Conservation (phyloP, 108 stramenopile genomes). For the Cylindrotheca fusiformis region DNA sequence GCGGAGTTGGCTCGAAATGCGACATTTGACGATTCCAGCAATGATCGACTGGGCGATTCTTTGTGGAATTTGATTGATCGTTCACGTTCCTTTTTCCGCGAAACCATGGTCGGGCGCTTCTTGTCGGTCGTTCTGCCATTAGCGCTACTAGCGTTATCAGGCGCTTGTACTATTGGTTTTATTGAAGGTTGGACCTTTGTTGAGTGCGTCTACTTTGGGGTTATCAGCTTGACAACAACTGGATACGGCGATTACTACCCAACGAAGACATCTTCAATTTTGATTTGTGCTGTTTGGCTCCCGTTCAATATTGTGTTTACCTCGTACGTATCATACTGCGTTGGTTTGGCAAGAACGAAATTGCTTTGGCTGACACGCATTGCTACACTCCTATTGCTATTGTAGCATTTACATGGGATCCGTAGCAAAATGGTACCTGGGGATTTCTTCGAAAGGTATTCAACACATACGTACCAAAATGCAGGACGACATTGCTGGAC, state of each 20-base stretch:
- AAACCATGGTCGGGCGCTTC: slow-evolving; percentile 35
- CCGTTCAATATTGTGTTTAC: slow-evolving; percentile 51
- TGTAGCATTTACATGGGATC: slow-evolving; percentile 13
- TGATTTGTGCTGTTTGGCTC: slow-evolving; percentile 58
- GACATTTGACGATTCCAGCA: not conserved
- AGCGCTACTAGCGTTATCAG: slow-evolving; percentile 44
- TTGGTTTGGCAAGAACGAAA: slow-evolving; percentile 2
- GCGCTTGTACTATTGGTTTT: slow-evolving; percentile 52
- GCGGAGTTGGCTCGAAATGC: slow-evolving; percentile 1
- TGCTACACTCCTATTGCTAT: not conserved
- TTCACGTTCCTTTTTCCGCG: slow-evolving; percentile 23
- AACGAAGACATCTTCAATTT: slow-evolving; percentile 37
- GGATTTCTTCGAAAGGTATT: not conserved
- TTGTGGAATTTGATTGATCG: slow-evolving; percentile 8
- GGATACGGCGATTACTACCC: slow-evolving; percentile 55
- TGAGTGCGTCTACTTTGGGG: slow-evolving; percentile 56
- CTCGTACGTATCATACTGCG: slow-evolving; percentile 4
- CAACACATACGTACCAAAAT: not conserved
- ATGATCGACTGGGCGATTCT: not conserved
- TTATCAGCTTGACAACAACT: slow-evolving; percentile 55
- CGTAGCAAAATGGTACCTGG: slow-evolving; percentile 7
- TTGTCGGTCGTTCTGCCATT: slow-evolving; percentile 49
- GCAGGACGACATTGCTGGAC: not conserved
- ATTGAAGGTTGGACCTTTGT: slow-evolving; percentile 63
- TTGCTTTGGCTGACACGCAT: not conserved